Conservation (phyloP, 164 flowering plant genomes). For the Stephania japonica region DNA sequence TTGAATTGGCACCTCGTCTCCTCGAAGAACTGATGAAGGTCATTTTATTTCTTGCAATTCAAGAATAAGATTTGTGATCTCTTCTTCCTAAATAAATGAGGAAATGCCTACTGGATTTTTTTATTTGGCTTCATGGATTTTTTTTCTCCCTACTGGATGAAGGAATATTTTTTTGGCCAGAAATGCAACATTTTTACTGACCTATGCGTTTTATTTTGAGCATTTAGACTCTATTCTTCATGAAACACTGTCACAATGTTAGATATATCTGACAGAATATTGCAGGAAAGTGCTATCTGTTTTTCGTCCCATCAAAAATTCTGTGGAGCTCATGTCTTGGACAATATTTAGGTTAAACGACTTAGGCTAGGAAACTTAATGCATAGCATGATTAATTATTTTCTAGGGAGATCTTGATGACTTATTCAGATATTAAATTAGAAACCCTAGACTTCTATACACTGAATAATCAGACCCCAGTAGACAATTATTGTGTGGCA, state of each 20-base stretch:
- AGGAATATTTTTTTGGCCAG: background rate
- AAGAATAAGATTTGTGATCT: background rate
- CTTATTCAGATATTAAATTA: background rate
- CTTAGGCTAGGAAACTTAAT: background rate
- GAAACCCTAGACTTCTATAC: too few relatives aligned
- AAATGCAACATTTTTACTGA: background rate
- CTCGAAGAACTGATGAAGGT: conserved; percentile 98
- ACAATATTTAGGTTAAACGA: background rate
- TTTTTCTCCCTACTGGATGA: background rate
- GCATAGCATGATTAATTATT: background rate
- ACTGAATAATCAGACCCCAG: too few relatives aligned
- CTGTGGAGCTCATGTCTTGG: background rate
- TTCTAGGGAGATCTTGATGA: background rate
- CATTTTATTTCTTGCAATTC: background rate
- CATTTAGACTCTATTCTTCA: too few relatives aligned
- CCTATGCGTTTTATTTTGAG: too few relatives aligned
- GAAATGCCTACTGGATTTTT: background rate
- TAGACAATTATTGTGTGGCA: too few relatives aligned
- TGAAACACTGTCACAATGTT: background rate
- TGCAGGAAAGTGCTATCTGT: background rate
- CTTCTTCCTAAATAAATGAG: background rate
- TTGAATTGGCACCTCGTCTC: conserved; percentile 91
- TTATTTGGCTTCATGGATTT: background rate
- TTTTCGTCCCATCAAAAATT: background rate
- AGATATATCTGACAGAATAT: background rate